Evolutionary conservation across 2,329 filamentous ascomycete species (phyloP).

Genomic region (Trichophyton rubrum): DNA sequence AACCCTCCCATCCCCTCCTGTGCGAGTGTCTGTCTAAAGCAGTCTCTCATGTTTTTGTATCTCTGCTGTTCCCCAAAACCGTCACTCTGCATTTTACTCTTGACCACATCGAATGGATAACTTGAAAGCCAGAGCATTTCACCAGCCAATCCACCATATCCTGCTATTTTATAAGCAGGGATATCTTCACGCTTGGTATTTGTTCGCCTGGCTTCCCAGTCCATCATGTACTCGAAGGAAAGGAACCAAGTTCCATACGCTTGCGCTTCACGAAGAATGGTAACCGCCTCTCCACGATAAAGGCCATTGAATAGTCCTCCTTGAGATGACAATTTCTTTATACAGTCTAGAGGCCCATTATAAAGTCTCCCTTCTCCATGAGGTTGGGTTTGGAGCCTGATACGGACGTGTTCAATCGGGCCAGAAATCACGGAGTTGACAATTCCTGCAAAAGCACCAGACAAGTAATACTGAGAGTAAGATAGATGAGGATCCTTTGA

Average conservation of each 20-base stretch:
- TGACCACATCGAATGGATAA: constrained; percentile 94
- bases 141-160: constrained; percentile 86
- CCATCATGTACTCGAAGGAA: constrained; percentile 94
- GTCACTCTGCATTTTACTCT: constrained; percentile 99
- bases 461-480: constrained; percentile 77
- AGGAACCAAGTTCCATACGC: constrained; percentile 96
- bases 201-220: constrained; percentile 70
- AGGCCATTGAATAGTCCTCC: constrained; percentile 60
- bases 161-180: constrained; percentile 70
- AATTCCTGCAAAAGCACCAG: constrained; percentile 84
- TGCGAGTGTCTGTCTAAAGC: constrained; percentile 70
- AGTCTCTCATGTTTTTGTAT: constrained; percentile 76
- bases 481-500: constrained; percentile 42
- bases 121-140: constrained; percentile 87
- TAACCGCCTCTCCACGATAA: constrained; percentile 80
- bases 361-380: constrained; percentile 73
- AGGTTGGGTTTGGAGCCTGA: constrained; percentile 89
- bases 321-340: constrained; percentile 62
- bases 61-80: constrained; percentile 61
- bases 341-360: constrained; percentile 74
- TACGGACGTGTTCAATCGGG: constrained; percentile 94
- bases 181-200: constrained; percentile 62
- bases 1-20: constrained; percentile 70
- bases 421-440: constrained; percentile 79
- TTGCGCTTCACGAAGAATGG: constrained; percentile 75